phyloP scores from a whole-genome alignment of 768 basidiomycete genomes.

The Termitomyces sp. region DNA sequence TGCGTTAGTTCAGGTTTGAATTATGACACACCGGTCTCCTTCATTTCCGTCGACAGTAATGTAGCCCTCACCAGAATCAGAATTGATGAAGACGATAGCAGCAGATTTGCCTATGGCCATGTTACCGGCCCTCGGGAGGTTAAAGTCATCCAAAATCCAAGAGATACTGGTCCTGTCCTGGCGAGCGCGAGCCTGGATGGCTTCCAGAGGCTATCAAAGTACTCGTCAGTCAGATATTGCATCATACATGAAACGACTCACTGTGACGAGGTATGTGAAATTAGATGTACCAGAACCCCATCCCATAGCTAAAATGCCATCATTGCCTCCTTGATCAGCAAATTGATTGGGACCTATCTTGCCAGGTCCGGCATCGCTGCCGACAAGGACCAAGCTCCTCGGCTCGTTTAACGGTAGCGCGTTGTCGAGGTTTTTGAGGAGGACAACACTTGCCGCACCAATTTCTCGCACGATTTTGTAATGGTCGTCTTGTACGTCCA shows the following conservation, averaged over 20 bases:
- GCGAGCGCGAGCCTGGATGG: constrained; percentile 71
- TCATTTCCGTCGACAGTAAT: constrained; percentile 76
- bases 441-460: constrained; percentile 66
- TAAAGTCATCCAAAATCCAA: constrained; percentile 69
- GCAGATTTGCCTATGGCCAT: constrained; percentile 48
- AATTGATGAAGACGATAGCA: constrained; percentile 75
- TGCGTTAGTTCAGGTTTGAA: background rate
- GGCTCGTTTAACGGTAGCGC: constrained; percentile 57
- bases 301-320: constrained; percentile 82
- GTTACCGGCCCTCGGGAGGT: constrained; percentile 45
- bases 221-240: background rate
- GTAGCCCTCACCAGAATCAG: constrained; percentile 83
- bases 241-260: constrained; percentile 23
- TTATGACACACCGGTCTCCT: constrained; percentile 53
- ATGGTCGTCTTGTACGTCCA: constrained; percentile 71
- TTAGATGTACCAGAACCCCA: constrained; percentile 87
- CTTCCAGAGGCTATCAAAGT: constrained; percentile 61
- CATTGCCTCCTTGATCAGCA: constrained; percentile 53
- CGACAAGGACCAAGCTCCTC: constrained; percentile 54
- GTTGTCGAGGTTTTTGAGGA: constrained; percentile 65
- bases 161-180: constrained; percentile 58
- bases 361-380: constrained; percentile 62
- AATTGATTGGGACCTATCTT: constrained; percentile 68
- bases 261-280: constrained; percentile 76
- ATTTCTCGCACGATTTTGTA: constrained; percentile 63